These are phyloP conservation scores for Chlorella sp. DNA, from an alignment of 139 green algal genomes.

Conservation along the genomic window DNA sequence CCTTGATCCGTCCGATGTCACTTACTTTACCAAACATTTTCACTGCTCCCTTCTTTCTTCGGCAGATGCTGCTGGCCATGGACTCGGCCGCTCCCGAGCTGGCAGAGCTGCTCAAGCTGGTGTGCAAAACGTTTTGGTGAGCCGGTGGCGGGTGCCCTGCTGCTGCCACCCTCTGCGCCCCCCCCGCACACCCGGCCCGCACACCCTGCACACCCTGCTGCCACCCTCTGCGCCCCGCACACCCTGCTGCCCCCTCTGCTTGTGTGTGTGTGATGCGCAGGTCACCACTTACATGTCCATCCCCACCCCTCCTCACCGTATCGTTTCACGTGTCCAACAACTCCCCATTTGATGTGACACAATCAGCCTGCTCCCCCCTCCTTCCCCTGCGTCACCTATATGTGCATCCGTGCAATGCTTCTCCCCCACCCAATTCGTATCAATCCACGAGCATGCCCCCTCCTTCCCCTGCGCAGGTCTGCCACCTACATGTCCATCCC, in stretches of 20 bases:
- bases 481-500: slow-evolving; percentile 93
- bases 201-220: neutral
- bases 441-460: no score
- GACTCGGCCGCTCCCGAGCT: slow-evolving; percentile 46
- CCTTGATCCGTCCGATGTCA: neutral
- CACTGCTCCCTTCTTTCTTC: neutral
- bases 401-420: no score
- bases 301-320: no score
- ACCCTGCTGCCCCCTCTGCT: neutral
- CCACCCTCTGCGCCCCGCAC: neutral
- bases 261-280: no score
- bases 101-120: slow-evolving; percentile 78
- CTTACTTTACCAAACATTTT: no score
- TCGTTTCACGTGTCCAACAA: no score
- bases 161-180: neutral
- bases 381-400: no score
- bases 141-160: neutral
- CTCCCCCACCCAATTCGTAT: no score
- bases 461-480: slow-evolving; percentile 1
- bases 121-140: slow-evolving; percentile 93
- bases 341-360: no score
- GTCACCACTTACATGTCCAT: no score
- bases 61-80: slow-evolving; percentile 49
- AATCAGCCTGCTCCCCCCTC: no score
- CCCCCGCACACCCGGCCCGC: no score